A percentile compares a stretch with the other conserved stretches of the same genome.
Evolutionary conservation across 371 early-diverging fungal species (phyloP).

Genomic region (Zychaea mexicana): DNA sequence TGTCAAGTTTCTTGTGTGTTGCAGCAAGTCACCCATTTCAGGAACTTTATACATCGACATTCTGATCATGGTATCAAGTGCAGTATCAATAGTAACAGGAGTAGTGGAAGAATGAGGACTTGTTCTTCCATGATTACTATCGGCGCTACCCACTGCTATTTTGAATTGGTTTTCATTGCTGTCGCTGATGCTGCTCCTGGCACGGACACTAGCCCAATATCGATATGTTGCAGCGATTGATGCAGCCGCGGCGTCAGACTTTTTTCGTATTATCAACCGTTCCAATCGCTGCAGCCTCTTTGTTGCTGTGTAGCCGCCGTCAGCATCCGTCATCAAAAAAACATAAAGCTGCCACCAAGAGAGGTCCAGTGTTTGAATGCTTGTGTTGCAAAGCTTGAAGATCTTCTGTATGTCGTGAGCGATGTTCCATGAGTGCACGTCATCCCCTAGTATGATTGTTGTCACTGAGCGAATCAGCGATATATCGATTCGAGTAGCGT

Average conservation of each 20-base stretch:
- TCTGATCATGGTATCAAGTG: neutral
- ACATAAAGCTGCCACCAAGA: neutral
- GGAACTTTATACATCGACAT: neutral
- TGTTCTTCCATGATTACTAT: neutral
- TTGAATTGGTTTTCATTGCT: no score
- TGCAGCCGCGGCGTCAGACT: neutral
- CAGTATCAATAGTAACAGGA: neutral
- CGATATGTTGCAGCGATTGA: neutral
- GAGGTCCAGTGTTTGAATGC: neutral
- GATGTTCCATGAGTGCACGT: neutral
- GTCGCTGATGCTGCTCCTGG: neutral
- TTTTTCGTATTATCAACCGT: neutral
- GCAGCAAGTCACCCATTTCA: neutral
- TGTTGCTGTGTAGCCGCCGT: neutral
- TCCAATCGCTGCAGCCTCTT: neutral
- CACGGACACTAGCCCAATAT: neutral
- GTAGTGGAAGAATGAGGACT: neutral
- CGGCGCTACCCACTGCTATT: neutral
- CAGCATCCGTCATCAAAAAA: neutral
- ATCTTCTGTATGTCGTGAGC: neutral
- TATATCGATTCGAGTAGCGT: no score
- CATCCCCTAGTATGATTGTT: neutral
- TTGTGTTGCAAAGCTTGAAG: neutral
- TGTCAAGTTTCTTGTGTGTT: neutral
- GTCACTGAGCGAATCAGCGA: no score